These are phyloP conservation scores for Stachybotrys echinatus DNA, from an alignment of 2,329 filamentous ascomycete species.

Conservation along the genomic window DNA sequence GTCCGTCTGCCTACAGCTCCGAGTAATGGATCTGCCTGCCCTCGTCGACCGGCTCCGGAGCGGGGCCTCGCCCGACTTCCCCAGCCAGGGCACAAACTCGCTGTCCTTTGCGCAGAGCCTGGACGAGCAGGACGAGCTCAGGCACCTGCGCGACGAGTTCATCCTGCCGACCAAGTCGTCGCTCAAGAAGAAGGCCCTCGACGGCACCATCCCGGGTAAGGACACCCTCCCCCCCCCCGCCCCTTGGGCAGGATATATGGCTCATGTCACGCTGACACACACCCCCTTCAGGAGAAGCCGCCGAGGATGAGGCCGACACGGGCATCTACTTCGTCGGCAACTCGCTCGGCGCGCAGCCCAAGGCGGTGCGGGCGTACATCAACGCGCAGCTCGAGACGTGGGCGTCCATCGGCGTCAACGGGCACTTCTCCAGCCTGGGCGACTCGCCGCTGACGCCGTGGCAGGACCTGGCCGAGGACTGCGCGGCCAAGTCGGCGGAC, in stretches of 20 bases:
- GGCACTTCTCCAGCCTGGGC: slow-evolving; percentile 68
- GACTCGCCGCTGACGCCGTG: slow-evolving; percentile 67
- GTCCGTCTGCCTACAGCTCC: not conserved
- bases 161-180: slow-evolving; percentile 71
- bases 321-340: slow-evolving; percentile 83
- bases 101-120: slow-evolving; percentile 44
- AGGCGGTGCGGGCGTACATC: slow-evolving; percentile 58
- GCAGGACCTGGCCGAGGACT: slow-evolving; percentile 73
- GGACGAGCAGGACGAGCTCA: slow-evolving; percentile 57
- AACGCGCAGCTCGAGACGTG: slow-evolving; percentile 74
- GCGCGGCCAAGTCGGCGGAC: slow-evolving; percentile 62
- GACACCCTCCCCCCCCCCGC: not conserved
- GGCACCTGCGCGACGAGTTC: slow-evolving; percentile 63
- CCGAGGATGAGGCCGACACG: slow-evolving; percentile 23
- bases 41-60: slow-evolving; percentile 34
- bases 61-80: slow-evolving; percentile 38
- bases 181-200: slow-evolving; percentile 57
- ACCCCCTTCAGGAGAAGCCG: too few species aligned
- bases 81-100: slow-evolving; percentile 41
- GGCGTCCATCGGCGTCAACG: slow-evolving; percentile 78
- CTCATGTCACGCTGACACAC: too few species aligned
- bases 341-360: slow-evolving; percentile 80
- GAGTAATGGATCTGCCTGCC: slow-evolving; percentile 35
- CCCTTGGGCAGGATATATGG: not conserved
- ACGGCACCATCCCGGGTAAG: slow-evolving; percentile 36